Base-by-base conservation (phyloP, 1,284 basidiomycete species). In the Cutaneotrichosporon cavernicola region DNA sequence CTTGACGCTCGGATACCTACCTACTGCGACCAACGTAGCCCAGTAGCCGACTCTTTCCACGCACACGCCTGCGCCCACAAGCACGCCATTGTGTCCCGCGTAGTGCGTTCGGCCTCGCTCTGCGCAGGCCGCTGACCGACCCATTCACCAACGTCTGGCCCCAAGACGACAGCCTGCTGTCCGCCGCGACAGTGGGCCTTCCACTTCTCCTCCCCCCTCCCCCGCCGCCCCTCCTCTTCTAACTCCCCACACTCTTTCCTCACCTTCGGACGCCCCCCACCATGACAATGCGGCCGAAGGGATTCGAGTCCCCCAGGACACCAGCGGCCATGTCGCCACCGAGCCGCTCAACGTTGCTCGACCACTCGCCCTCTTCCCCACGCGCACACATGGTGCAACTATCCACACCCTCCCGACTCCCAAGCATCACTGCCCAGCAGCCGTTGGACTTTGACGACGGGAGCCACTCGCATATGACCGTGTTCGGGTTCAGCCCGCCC, bases 291-390 rank as follows among this genome's bases (percentile, higher is more conserved):
- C 38, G 55, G n/a, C 14, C 21, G 22, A 57, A 56, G n/a, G 49
- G 56, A 11, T 18, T 11, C 26, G 61, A 58, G 16, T 21, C 49
- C 34, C 61, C 51, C 34, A 16, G 31, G 30, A 55, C 38, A 6
- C 60, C 52, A 38, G 50, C 59, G 9, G 60, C 60, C 11, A 34
- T 55, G 60, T 56, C 52, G 30, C 58, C 58, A 8, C 51, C 51
- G 31, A 34, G 52, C 30, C 38, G 52, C 18, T 18, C 36, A 5
- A 30, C 60, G 22, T 13, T 21, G 31, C 30, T 61, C 21, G 60
- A 61, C 13, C 60, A 31, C 43, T 47, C 60, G 60, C 60, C 60
- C 10, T 61, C 60, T 1, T 61, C 60, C 18, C 60, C 60, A 16
- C 60, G 60, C 4, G 34, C 49, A 5, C 38, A 30, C 55, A 11